These are phyloP conservation scores for Corchorus olitorius DNA, from an alignment of 345 rosid species.

Conservation along the genomic window DNA sequence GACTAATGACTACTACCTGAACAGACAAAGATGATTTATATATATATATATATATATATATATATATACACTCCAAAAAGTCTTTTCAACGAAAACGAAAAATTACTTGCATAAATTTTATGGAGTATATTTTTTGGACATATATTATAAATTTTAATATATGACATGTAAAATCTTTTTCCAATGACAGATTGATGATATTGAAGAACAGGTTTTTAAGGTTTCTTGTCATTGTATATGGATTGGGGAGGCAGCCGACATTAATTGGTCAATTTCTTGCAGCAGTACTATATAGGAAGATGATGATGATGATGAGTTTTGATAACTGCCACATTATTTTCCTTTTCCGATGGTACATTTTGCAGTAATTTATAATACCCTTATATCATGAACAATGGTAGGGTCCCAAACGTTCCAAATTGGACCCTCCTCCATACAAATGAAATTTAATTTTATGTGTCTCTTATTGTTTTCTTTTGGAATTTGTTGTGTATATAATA, in stretches of 20 bases:
- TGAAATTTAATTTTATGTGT: not conserved
- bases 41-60: not conserved
- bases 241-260: slow-evolving; percentile 23
- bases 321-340: slow-evolving; percentile 6
- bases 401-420: slow-evolving; percentile 10
- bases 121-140: too few relatives aligned
- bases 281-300: not conserved
- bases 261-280: slow-evolving; percentile 19
- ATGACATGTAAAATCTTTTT: not conserved
- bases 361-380: not conserved
- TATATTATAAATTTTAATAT: not conserved
- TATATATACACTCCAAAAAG: not conserved
- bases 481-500: not conserved
- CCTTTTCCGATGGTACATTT: slow-evolving; percentile 7
- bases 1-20: not conserved
- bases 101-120: not conserved
- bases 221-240: slow-evolving; percentile 12
- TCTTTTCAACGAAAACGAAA: not conserved
- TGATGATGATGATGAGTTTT: not conserved
- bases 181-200: not conserved
- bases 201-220: not conserved
- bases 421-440: slow-evolving; percentile 1
- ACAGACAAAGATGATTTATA: not conserved
- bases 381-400: not conserved
- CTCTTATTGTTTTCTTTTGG: not conserved